A percentile compares a stretch with the other conserved stretches of the same genome.
phyloP scores from a whole-genome alignment of 805 yeast genomes.

The Pichia rugopelliculosa region DNA sequence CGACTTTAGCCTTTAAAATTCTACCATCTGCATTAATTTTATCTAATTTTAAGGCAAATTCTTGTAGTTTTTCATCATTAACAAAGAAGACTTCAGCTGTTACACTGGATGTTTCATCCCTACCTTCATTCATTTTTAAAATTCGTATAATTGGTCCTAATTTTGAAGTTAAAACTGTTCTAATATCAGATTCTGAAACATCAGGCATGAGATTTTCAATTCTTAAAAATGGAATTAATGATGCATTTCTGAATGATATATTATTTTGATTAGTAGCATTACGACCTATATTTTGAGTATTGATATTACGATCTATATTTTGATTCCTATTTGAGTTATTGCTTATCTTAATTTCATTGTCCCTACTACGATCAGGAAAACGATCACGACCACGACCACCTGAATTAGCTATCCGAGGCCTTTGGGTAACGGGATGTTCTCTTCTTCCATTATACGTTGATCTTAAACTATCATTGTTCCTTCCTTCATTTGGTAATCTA shows the following conservation, averaged over 20 bases:
- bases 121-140: constrained; percentile 2
- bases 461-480: background rate
- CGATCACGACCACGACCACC: background rate
- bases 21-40: constrained; percentile 15
- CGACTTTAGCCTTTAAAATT: constrained; percentile 7
- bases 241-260: constrained; percentile 19
- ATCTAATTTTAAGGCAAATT: constrained; percentile 8
- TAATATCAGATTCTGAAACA: constrained; percentile 26
- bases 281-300: background rate
- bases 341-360: no score
- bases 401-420: background rate
- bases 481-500: background rate
- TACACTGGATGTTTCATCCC: background rate
- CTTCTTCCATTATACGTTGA: background rate
- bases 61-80: constrained; percentile 6
- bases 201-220: constrained; percentile 27
- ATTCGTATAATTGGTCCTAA: constrained; percentile 19
- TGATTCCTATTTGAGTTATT: background rate
- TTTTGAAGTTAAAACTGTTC: constrained; percentile 15
- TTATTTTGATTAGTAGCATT: background rate
- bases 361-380: no score
- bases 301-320: background rate
- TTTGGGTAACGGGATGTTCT: background rate
- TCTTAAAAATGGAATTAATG: constrained; percentile 21
- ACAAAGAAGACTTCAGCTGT: constrained; percentile 17